A percentile compares a stretch with the other conserved stretches of the same genome.
phyloP scores from a whole-genome alignment of 768 basidiomycete genomes.

The Naganishia friedmannii region DNA sequence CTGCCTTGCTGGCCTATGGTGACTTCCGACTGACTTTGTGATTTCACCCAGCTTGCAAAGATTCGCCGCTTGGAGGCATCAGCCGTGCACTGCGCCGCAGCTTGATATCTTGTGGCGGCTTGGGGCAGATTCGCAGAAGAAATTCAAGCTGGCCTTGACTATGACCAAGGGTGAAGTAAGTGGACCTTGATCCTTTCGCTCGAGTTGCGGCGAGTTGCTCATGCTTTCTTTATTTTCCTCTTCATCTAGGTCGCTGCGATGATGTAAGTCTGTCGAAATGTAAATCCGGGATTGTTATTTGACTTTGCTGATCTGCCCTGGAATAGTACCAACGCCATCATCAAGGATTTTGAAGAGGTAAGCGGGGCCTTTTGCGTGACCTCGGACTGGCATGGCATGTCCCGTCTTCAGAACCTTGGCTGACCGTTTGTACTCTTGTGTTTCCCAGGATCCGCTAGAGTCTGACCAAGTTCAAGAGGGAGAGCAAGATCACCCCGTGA shows the following conservation, averaged over 20 bases:
- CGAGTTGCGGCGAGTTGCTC: background rate
- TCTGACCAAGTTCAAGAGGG: too few species aligned
- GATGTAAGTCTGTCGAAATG: background rate
- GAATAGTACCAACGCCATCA: background rate
- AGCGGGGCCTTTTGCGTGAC: background rate
- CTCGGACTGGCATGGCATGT: too few species aligned
- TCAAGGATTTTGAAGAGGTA: constrained; percentile 8
- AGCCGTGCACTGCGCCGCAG: background rate
- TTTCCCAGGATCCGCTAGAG: background rate
- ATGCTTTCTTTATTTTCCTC: background rate
- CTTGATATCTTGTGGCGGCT: background rate
- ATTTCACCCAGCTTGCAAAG: constrained; percentile 1
- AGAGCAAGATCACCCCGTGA: background rate
- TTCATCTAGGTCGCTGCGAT: background rate
- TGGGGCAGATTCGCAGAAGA: background rate
- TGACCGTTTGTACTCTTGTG: background rate
- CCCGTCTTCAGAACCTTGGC: too few species aligned
- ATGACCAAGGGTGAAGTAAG: constrained; percentile 12
- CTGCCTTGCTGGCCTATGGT: background rate
- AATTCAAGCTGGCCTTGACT: background rate
- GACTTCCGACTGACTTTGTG: background rate
- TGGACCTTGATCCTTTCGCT: background rate
- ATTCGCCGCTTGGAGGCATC: constrained; percentile 6
- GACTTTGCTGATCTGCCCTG: background rate
- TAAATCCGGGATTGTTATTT: background rate